A percentile compares a stretch with the other conserved stretches of the same genome.
phyloP scores from a whole-genome alignment of 116 monocot genomes.

The Trichopus zeylanicus region DNA sequence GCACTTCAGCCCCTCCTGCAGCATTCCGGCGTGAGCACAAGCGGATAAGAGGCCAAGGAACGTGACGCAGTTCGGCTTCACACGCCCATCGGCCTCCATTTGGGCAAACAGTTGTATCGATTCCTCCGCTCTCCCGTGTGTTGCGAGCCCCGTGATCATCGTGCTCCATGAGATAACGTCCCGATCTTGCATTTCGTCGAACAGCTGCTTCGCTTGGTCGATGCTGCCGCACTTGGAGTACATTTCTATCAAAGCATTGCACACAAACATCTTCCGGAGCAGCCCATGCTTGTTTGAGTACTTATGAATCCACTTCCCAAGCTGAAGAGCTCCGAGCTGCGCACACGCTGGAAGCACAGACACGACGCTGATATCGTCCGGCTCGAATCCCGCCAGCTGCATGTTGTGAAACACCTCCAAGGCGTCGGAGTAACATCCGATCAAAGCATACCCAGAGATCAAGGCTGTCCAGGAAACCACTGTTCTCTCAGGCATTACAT shows the following conservation, averaged over 20 bases:
- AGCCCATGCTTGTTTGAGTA: conserved; percentile 35
- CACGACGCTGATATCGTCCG: conserved; percentile 46
- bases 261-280: conserved; percentile 22
- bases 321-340: conserved; percentile 48
- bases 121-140: conserved; percentile 33
- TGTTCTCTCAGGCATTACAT: conserved; percentile 39
- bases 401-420: conserved; percentile 41
- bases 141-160: conserved; percentile 45
- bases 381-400: conserved; percentile 31
- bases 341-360: conserved; percentile 60
- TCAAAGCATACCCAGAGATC: conserved; percentile 43
- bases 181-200: conserved; percentile 23
- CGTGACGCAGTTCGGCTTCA: conserved; percentile 46
- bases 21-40: conserved; percentile 60
- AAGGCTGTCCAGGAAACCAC: conserved; percentile 58
- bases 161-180: conserved; percentile 75
- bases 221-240: conserved; percentile 67
- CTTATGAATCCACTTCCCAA: conserved; percentile 60
- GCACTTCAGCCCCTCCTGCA: conserved; percentile 31
- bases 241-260: conserved; percentile 75
- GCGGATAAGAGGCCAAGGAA: conserved; percentile 49
- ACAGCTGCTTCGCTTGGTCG: conserved; percentile 31
- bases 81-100: conserved; percentile 32
- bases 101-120: conserved; percentile 29
- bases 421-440: conserved; percentile 25